A percentile compares a stretch with the other conserved stretches of the same genome.
phyloP scores from a whole-genome alignment of 2,329 filamentous ascomycete genomes.

The Cladosporium sp. region DNA sequence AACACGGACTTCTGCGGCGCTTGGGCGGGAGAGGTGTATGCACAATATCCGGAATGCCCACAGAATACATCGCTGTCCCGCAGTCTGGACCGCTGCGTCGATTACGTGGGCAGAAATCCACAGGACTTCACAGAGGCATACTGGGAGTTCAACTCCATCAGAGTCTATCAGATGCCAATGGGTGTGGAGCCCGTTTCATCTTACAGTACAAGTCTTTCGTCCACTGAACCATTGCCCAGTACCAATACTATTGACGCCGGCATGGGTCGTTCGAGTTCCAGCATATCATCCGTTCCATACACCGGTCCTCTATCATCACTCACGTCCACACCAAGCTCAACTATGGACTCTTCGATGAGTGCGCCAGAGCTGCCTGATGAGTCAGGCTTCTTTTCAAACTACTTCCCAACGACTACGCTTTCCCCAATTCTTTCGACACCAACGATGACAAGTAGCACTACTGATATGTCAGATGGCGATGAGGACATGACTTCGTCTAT shows the following conservation, averaged over 20 bases:
- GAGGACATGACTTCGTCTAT: neutral
- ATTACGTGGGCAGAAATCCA: conserved; percentile 32
- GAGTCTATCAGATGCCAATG: conserved; percentile 35
- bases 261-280: conserved; percentile 24
- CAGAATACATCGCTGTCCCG: conserved; percentile 16
- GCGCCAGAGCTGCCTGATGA: no score
- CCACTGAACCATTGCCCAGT: conserved; percentile 18
- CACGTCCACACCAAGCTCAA: neutral
- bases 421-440: no score
- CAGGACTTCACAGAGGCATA: conserved; percentile 32
- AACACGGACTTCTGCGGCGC: conserved; percentile 39
- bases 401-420: no score
- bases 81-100: conserved; percentile 22
- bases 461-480: neutral
- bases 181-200: conserved; percentile 19
- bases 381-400: no score
- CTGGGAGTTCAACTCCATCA: conserved; percentile 39
- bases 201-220: conserved; percentile 26
- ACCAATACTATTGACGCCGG: conserved; percentile 23
- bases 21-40: conserved; percentile 33
- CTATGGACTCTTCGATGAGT: neutral
- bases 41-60: conserved; percentile 26
- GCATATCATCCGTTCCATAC: conserved; percentile 20
- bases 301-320: conserved; percentile 26
- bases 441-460: no score